Percentiles rank a stretch among this genome's conserved stretches.
Conservation (phyloP, 345 rosid genomes). For the Geranium brycei region DNA sequence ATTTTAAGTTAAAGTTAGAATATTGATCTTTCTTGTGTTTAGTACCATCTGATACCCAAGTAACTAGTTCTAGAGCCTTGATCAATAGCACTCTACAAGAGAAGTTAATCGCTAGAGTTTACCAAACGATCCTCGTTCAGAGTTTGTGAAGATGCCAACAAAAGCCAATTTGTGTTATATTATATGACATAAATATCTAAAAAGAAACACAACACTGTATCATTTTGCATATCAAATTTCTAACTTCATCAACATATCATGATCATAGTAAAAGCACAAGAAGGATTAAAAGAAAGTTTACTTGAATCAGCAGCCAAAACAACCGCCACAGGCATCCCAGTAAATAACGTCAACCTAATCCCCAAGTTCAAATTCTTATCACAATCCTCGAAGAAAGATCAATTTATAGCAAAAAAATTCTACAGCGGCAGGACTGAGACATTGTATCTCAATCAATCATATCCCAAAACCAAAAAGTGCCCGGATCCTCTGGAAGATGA, state of each 20-base stretch:
- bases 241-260: neutral
- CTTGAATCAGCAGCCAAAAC: neutral
- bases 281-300: neutral
- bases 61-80: neutral
- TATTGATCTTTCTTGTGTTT: neutral
- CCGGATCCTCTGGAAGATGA: constrained; percentile 72
- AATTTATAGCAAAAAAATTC: neutral
- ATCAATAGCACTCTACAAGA: neutral
- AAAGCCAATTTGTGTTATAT: neutral
- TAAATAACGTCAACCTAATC: neutral
- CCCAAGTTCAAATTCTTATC: neutral
- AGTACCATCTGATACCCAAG: neutral
- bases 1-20: too few relatives aligned
- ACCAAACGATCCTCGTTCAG: neutral
- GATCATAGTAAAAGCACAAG: too few relatives aligned
- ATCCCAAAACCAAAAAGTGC: constrained; percentile 86
- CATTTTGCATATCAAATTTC: neutral
- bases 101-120: neutral
- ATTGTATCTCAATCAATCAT: constrained; percentile 16
- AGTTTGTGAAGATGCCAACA: neutral
- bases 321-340: neutral
- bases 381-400: too few relatives aligned
- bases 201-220: neutral
- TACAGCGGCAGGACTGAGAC: neutral
- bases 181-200: neutral